Evolutionary conservation across 176 grass and related monocot species (phyloP).

Genomic region (sorghum (Sorghum bicolor)): Sorghum_bicolor_NCBIv3 NC_012879.2:19520501-19521000

Average conservation of each 20-base stretch:
- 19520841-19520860: neutral
- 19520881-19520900: neutral
- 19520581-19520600: neutral
- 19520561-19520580: neutral
- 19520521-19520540: neutral
- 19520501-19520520: neutral
- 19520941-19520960: neutral
- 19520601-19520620: neutral
- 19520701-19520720: neutral
- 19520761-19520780: neutral
- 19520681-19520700: neutral
- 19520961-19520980: neutral
- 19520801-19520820: neutral
- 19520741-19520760: neutral
- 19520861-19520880: neutral
- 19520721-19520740: neutral
- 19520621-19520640: neutral
- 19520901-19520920: neutral
- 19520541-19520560: neutral
- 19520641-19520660: neutral
- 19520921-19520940: neutral
- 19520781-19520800: neutral
- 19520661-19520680: neutral
- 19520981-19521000: neutral
- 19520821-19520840: neutral